Base-by-base conservation (phyloP, 306 rosid species). In the Glycine tomentella region DNA sequence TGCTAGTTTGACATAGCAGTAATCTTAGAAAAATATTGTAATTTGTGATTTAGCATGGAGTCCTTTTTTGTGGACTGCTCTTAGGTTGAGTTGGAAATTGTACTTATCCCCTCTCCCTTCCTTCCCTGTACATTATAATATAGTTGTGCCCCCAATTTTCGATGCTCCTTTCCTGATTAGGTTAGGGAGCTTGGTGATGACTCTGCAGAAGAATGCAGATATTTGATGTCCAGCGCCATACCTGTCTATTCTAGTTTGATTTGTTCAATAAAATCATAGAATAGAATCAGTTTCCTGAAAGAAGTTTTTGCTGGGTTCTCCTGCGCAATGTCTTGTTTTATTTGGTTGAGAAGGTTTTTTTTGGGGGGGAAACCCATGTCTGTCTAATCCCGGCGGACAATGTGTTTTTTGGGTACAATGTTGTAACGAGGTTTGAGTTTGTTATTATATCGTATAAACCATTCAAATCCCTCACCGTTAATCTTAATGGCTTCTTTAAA, bases 131-230 rank as follows among this genome's bases (percentile, higher is more conserved):
- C 86, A 92, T 89, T 90, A 83, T 86, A 90, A 74, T 69, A 88
- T 90, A 87, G 91, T 48, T 80, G 36, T 82, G 87, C 80, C 89
- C 89, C 88, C 90, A 76, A 79, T 88, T 90, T 90, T 88, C 72
- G n/a, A 76, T 83, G 94, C 71, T 51, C 40, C 51, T 89, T 84
- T 80, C 86, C 76, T 72, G 75, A 72, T 66, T 82, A 84, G 86
- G 74, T 58, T 75, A 77, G 87, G 85, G 91, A 86, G 87, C 78
- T 69, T 57, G 85, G 81, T 65, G 86, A 80, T 87, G 90, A 82
- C 74, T 92, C 97, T 89, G 97, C 95, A 84, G 93, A 92, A 88
- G 89, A 87, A 68, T 89, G 93, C 94, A 87, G 97, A 90, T 80
- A 70, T 76, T 82, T 79, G 65, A 69, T 87, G 75, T 80, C 86